A percentile compares a stretch with the other conserved stretches of the same genome.
Conservation (phyloP, 768 basidiomycete genomes). For the Ramaria sp. region DNA sequence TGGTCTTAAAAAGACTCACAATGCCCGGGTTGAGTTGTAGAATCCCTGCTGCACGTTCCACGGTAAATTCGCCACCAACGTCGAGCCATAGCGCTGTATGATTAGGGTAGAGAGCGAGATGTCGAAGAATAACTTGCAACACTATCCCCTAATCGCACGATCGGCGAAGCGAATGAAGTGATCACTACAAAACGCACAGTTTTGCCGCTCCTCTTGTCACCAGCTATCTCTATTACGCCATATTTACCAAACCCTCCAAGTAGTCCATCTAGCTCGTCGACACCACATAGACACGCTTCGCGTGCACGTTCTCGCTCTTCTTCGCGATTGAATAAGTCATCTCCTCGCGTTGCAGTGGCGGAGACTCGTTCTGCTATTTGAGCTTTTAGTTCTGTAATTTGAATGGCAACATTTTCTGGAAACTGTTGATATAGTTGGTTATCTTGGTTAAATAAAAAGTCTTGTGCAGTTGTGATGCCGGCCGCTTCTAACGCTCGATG, state of each 20-base stretch:
- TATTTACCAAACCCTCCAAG: slow-evolving; percentile 38
- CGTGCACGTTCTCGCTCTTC: slow-evolving; percentile 15
- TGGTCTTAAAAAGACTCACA: slow-evolving; percentile 12
- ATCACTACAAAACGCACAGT: slow-evolving; percentile 34
- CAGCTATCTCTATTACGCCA: slow-evolving; percentile 59
- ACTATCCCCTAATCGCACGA: slow-evolving; percentile 39
- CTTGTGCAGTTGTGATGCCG: slow-evolving; percentile 45
- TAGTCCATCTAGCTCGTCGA: slow-evolving; percentile 41
- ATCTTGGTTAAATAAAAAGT: slow-evolving; percentile 45
- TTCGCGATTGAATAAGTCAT: slow-evolving; percentile 17
- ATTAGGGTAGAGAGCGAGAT: slow-evolving; percentile 31
- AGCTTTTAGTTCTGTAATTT: slow-evolving; percentile 32
- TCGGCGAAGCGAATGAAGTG: not conserved
- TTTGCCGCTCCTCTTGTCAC: slow-evolving; percentile 55
- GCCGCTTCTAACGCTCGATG: slow-evolving; percentile 35
- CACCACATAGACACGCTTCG: slow-evolving; percentile 26
- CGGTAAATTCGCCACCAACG: slow-evolving; percentile 54
- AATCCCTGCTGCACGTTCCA: slow-evolving; percentile 31
- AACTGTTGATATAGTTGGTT: slow-evolving; percentile 19
- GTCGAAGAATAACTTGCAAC: slow-evolving; percentile 44
- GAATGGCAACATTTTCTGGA: slow-evolving; percentile 14
- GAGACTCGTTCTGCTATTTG: slow-evolving; percentile 33
- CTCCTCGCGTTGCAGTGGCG: slow-evolving; percentile 28
- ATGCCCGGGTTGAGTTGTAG: slow-evolving; percentile 19
- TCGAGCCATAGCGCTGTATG: slow-evolving; percentile 58